These are phyloP conservation scores for Mycena belliarum DNA, from an alignment of 768 basidiomycete genomes.

Conservation along the genomic window DNA sequence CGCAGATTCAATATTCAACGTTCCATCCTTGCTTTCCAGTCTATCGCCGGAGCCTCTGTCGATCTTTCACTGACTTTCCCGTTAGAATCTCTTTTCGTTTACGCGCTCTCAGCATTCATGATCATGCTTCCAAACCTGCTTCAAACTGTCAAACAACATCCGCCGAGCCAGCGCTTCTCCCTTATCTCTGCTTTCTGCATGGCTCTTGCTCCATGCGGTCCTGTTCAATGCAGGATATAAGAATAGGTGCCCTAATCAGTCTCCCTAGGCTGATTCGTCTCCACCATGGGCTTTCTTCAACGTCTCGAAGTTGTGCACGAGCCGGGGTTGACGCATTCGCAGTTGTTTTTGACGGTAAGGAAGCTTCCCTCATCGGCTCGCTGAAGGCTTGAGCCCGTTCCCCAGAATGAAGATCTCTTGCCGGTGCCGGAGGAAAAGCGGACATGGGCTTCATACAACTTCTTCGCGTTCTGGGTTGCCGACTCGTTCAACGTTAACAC, in stretches of 20 bases:
- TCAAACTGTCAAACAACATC: background rate
- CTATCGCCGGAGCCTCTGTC: too few species aligned
- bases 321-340: constrained; percentile 50
- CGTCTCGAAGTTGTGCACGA: constrained; percentile 56
- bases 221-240: background rate
- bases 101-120: background rate
- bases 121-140: background rate
- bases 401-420: constrained; percentile 74
- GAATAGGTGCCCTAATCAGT: background rate
- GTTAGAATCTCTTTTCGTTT: background rate
- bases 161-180: background rate
- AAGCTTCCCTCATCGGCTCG: background rate
- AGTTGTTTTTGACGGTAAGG: constrained; percentile 60
- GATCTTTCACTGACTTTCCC: too few species aligned
- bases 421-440: constrained; percentile 67
- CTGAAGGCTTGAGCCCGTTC: constrained; percentile 14
- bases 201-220: constrained; percentile 8
- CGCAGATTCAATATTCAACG: too few species aligned
- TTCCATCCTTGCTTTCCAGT: too few species aligned
- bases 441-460: constrained; percentile 68
- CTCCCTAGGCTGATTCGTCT: background rate
- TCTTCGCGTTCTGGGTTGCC: constrained; percentile 76
- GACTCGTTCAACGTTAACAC: constrained; percentile 81
- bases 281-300: constrained; percentile 38
- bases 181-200: constrained; percentile 16